These are phyloP conservation scores for Polytrichum commune DNA, from an alignment of 225 moss, liverwort and hornwort species.

Conservation along the genomic window DNA sequence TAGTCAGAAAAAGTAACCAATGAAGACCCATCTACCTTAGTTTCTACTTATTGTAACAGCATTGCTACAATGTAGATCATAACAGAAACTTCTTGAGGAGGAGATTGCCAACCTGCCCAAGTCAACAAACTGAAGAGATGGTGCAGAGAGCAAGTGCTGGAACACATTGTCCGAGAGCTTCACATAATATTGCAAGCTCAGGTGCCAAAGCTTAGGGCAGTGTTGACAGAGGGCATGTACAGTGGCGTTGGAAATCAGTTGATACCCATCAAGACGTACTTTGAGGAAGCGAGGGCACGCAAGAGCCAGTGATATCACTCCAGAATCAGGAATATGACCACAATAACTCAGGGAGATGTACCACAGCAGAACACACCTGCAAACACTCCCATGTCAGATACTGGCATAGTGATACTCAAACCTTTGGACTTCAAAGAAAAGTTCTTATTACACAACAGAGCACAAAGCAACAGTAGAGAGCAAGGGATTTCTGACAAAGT, in stretches of 20 bases:
- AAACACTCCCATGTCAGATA: not conserved
- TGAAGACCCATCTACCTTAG: not conserved
- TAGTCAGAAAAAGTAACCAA: not conserved
- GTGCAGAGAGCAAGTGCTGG: slow-evolving; percentile 64
- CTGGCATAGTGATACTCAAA: not conserved
- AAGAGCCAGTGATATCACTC: slow-evolving; percentile 58
- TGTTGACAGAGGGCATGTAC: slow-evolving; percentile 68
- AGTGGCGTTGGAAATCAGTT: slow-evolving; percentile 63
- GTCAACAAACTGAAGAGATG: slow-evolving; percentile 64
- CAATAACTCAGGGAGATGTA: slow-evolving; percentile 64
- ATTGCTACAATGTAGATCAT: not conserved
- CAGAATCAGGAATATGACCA: slow-evolving; percentile 60
- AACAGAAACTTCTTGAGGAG: not conserved
- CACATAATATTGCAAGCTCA: slow-evolving; percentile 65
- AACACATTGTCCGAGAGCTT: slow-evolving; percentile 78
- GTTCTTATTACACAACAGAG: too few relatives aligned
- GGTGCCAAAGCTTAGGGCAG: slow-evolving; percentile 58
- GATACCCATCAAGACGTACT: slow-evolving; percentile 69
- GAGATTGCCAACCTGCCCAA: slow-evolving; percentile 33
- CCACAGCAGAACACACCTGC: slow-evolving; percentile 45
- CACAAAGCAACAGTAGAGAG: too few relatives aligned
- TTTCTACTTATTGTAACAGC: not conserved
- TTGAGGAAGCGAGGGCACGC: slow-evolving; percentile 67
- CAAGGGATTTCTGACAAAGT: too few relatives aligned
- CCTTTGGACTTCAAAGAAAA: too few relatives aligned